phyloP scores from a whole-genome alignment of 768 basidiomycete genomes.

The Phanerodontia chrysosporium region DNA sequence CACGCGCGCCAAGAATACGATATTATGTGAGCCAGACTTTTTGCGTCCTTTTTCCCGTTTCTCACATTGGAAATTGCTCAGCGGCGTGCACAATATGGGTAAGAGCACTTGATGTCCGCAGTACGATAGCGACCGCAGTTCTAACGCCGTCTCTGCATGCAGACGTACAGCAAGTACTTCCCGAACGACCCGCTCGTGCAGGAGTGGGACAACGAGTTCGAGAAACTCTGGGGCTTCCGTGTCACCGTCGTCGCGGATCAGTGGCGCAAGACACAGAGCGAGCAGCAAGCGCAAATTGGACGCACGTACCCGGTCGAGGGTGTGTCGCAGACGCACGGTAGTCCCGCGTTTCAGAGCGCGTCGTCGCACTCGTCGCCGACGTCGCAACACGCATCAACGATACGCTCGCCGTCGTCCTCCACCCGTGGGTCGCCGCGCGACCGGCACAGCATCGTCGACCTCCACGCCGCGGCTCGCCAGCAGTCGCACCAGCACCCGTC shows the following conservation, averaged over 20 bases:
- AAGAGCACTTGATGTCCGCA: slow-evolving; percentile 27
- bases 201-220: slow-evolving; percentile 60
- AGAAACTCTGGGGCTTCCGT: slow-evolving; percentile 59
- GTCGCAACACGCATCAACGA: not conserved
- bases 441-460: not conserved
- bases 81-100: slow-evolving; percentile 65
- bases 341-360: slow-evolving; percentile 9
- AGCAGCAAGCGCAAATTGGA: slow-evolving; percentile 17
- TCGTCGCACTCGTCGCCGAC: not conserved
- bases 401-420: slow-evolving; percentile 3
- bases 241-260: slow-evolving; percentile 25
- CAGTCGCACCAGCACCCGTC: not conserved
- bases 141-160: not conserved
- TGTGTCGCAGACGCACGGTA: slow-evolving; percentile 6
- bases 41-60: slow-evolving; percentile 20
- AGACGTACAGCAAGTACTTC: slow-evolving; percentile 67
- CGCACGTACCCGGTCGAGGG: slow-evolving; percentile 13
- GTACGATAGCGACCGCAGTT: not conserved
- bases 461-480: not conserved
- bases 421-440: slow-evolving; percentile 15
- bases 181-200: slow-evolving; percentile 51
- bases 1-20: slow-evolving; percentile 37
- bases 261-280: slow-evolving; percentile 23
- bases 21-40: slow-evolving; percentile 38
- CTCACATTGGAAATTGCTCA: slow-evolving; percentile 47